Evolutionary conservation across 345 rosid genomes (phyloP).

Genomic region (Populus davidiana): DNA sequence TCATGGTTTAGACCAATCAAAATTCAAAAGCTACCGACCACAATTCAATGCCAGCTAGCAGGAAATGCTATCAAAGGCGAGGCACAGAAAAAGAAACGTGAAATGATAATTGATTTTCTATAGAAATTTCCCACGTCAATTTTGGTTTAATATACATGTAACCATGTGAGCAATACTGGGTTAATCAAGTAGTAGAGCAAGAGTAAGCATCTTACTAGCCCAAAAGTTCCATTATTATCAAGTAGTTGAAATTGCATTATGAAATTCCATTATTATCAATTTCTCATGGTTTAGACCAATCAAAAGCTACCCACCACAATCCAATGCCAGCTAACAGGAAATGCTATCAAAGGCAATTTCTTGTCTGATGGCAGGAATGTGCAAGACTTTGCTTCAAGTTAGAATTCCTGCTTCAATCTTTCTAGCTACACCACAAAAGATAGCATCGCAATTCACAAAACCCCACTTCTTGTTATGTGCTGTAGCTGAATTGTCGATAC

Average conservation of each 20-base stretch:
- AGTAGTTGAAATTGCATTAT: too few species aligned
- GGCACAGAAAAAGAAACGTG: not conserved
- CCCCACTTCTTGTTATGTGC: constrained; percentile 11
- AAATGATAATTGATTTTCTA: not conserved
- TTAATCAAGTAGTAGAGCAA: not conserved
- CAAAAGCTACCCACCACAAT: too few species aligned
- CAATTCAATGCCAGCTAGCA: constrained; percentile 2
- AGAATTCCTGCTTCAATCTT: constrained; percentile 4
- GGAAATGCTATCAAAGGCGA: not conserved
- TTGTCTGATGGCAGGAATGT: constrained; percentile 13
- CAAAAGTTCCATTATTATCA: too few species aligned
- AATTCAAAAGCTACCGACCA: not conserved
- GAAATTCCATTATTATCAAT: too few species aligned
- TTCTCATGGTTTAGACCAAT: too few species aligned
- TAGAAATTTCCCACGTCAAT: not conserved
- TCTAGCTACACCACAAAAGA: constrained; percentile 4
- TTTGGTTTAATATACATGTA: constrained; percentile 17
- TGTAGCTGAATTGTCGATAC: constrained; percentile 24
- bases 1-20: constrained; percentile 1
- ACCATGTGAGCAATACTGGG: not conserved
- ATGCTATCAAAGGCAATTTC: too few species aligned
- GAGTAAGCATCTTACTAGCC: not conserved
- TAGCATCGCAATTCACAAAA: constrained; percentile 12
- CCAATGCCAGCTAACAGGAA: too few species aligned
- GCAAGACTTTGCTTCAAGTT: constrained; percentile 4